Conservation (phyloP, 23 red algal genomes). For the Gracilariopsis chorda region DNA sequence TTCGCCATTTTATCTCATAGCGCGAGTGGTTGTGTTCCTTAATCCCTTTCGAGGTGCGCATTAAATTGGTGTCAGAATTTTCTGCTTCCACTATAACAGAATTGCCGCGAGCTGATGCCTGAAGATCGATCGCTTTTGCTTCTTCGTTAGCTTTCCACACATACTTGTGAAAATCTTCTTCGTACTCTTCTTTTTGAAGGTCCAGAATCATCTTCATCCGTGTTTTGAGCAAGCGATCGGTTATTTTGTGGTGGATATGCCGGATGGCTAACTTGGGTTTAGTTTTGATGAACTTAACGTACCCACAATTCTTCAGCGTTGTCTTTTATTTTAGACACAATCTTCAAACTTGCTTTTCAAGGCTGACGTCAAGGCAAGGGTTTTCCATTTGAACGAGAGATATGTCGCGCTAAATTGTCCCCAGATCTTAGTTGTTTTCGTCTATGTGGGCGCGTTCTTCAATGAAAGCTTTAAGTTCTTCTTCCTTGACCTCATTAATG, state of each 20-base stretch:
- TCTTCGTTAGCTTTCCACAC: not conserved
- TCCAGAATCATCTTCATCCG: not conserved
- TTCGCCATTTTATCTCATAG: no score
- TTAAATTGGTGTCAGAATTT: no score
- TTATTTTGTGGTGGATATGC: not conserved
- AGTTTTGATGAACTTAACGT: no score
- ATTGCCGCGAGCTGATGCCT: not conserved
- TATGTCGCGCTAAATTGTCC: not conserved
- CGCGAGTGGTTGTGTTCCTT: no score
- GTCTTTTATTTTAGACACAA: no score
- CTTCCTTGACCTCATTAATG: not conserved
- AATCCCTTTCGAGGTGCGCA: no score
- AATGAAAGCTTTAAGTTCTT: not conserved
- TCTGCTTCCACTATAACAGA: no score
- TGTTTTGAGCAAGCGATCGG: not conserved
- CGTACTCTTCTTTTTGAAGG: not conserved
- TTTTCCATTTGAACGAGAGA: not conserved
- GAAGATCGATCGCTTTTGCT: not conserved
- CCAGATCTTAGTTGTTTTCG: not conserved
- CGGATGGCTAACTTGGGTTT: not conserved
- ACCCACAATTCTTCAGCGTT: no score
- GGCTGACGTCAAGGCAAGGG: not conserved
- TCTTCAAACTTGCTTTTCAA: no score
- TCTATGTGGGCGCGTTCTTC: not conserved
- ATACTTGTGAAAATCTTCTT: not conserved